Evolutionary conservation across 2,329 filamentous ascomycete genomes (phyloP), one percentile per base, ranked within the genome.

Genomic region (Ophiostoma pallidulum): DNA sequence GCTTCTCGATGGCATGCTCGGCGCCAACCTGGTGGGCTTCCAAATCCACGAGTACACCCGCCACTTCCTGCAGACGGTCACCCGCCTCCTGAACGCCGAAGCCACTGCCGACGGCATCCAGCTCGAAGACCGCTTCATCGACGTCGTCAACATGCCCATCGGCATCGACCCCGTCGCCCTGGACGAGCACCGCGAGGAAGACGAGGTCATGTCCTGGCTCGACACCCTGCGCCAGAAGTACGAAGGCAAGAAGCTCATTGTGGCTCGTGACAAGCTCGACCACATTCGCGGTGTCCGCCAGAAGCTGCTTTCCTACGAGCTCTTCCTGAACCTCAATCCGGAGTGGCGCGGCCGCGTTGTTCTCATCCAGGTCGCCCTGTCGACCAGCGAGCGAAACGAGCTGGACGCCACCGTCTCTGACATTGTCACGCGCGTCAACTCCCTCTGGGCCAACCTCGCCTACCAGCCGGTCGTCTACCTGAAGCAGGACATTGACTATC

Each of bases 41-140:
- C 91, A 97, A 66, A 94, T 89, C 20, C 80, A 84, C 48, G 91
- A 97, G 64, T 97, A 97, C 60, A 84, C 86, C 4, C 81, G 91
- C 13, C 92, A 97, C 66, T 97, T 97, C 65, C 71, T 96, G 42
- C 90, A 96, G 65, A 97, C 91, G 0, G 96, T 91, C 72, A 95
- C 88, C 62, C 84, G 92, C 29, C 74, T 97, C 13, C 74, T 97
- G 32, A 84, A 78, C n/a, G 87, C 94, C 1, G 91, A 97, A 64
- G 90, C 90, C 1, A 91, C 86, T 0, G 82, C 82, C 1, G 84
- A 94, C 36, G 91, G 92, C 1, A 75, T 97, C 1, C 86, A 96
- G 62, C 72, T 97, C 8, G 91, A 96, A 54, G 87, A 95, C 58
- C 85, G 89, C 4, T 96, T 96, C 60, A 84, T 97, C 54, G 88